These are phyloP conservation scores for Tulasnella sp. DNA, from an alignment of 768 basidiomycete genomes.

Conservation along the genomic window DNA sequence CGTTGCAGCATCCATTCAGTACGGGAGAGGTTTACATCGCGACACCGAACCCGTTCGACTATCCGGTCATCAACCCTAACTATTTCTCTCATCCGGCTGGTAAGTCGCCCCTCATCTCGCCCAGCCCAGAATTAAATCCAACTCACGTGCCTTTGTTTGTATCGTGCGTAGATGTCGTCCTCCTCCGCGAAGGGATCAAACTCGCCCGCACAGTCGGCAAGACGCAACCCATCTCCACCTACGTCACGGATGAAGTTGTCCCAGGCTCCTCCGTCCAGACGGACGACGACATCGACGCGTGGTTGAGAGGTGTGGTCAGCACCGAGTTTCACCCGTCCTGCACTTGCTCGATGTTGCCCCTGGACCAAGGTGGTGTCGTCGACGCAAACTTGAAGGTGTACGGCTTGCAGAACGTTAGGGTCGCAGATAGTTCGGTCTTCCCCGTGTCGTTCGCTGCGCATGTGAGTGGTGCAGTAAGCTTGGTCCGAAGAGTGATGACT, in stretches of 20 bases:
- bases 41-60: conserved; percentile 45
- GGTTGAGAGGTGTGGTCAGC: conserved; percentile 29
- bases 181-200: conserved; percentile 50
- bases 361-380: conserved; percentile 29
- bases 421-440: conserved; percentile 20
- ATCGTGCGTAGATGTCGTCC: conserved; percentile 28
- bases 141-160: not conserved
- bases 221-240: conserved; percentile 38
- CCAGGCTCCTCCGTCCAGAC: conserved; percentile 42
- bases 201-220: conserved; percentile 44
- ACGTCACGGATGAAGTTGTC: conserved; percentile 35
- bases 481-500: conserved; percentile 17
- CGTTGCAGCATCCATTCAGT: conserved; percentile 52
- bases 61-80: conserved; percentile 51
- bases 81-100: conserved; percentile 49
- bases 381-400: conserved; percentile 25
- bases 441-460: conserved; percentile 32
- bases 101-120: conserved; percentile 19
- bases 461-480: conserved; percentile 20
- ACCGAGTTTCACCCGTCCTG: conserved; percentile 27
- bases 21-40: conserved; percentile 52
- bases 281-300: conserved; percentile 46
- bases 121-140: too few species aligned
- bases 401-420: conserved; percentile 25
- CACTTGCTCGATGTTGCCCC: conserved; percentile 30